Conservation (phyloP, 768 basidiomycete genomes). For the Hypholoma fasciculare region DNA sequence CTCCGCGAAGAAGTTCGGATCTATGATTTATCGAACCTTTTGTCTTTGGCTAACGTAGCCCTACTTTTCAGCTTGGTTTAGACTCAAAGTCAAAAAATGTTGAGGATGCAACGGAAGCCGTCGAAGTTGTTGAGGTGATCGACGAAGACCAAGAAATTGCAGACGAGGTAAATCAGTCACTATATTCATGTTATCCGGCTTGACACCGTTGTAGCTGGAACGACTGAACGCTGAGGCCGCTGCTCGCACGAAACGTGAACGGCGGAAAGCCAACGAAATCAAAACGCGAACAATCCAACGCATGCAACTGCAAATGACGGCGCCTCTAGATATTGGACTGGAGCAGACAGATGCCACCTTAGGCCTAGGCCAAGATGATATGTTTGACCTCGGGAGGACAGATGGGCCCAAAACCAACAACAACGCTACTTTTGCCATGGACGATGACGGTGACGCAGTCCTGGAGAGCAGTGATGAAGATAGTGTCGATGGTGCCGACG, state of each 20-base stretch:
- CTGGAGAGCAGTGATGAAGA: constrained; percentile 36
- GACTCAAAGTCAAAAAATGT: constrained; percentile 76
- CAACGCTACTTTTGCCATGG: constrained; percentile 34
- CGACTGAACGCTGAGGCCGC: constrained; percentile 77
- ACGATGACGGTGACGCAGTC: constrained; percentile 43
- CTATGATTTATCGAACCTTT: background rate
- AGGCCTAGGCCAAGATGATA: constrained; percentile 75
- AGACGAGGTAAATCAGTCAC: constrained; percentile 62
- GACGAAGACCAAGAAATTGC: constrained; percentile 91
- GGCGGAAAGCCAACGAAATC: constrained; percentile 85
- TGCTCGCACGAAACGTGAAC: constrained; percentile 74
- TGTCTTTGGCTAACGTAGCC: background rate
- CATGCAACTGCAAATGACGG: constrained; percentile 97
- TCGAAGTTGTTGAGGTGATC: constrained; percentile 63
- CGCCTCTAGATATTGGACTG: constrained; percentile 93
- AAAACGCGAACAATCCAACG: constrained; percentile 87
- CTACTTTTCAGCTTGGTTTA: constrained; percentile 63
- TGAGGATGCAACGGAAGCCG: constrained; percentile 74
- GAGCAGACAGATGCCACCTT: constrained; percentile 79
- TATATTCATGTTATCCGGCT: background rate
- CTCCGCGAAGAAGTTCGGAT: constrained; percentile 83
- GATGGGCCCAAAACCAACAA: constrained; percentile 31
- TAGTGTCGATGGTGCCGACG: constrained; percentile 33
- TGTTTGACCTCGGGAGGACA: constrained; percentile 77
- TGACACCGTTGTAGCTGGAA: constrained; percentile 59